phyloP scores from a whole-genome alignment of 192 early-diverging fungal species.

The Rhizophlyctis rosea region DNA sequence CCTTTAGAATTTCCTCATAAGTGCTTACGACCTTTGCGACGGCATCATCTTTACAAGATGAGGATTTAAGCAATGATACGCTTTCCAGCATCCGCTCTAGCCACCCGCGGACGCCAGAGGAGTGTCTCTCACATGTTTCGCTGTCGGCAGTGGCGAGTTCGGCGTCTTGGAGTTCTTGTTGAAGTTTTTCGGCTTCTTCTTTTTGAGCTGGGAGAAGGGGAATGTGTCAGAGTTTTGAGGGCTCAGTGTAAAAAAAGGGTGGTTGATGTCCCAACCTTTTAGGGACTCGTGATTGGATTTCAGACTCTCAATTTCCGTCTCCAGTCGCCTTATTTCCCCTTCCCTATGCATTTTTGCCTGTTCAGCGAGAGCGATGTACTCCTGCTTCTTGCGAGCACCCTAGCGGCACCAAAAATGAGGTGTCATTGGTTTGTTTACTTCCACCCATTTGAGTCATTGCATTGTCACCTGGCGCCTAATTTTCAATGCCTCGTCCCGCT shows the following conservation, averaged over 20 bases:
- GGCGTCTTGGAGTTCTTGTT: neutral
- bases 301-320: neutral
- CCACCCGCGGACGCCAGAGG: neutral
- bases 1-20: conserved; percentile 4
- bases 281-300: too few species aligned
- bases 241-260: too few species aligned
- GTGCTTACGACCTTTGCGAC: conserved; percentile 11
- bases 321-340: neutral
- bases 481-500: conserved; percentile 9
- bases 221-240: too few species aligned
- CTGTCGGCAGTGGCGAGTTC: neutral
- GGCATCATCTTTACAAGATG: conserved; percentile 12
- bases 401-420: neutral
- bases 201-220: too few species aligned
- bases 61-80: neutral
- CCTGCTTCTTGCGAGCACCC: conserved; percentile 17
- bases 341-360: conserved; percentile 32
- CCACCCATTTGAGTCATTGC: neutral
- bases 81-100: neutral
- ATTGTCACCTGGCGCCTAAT: too few species aligned
- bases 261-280: too few species aligned
- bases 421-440: conserved; percentile 7
- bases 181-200: conserved; percentile 21
- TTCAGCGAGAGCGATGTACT: conserved; percentile 19
- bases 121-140: neutral